Evolutionary conservation across 2,329 filamentous ascomycete genomes (phyloP), one percentile per base, ranked within the genome.

Genomic region (Elsinoe perseae): DNA sequence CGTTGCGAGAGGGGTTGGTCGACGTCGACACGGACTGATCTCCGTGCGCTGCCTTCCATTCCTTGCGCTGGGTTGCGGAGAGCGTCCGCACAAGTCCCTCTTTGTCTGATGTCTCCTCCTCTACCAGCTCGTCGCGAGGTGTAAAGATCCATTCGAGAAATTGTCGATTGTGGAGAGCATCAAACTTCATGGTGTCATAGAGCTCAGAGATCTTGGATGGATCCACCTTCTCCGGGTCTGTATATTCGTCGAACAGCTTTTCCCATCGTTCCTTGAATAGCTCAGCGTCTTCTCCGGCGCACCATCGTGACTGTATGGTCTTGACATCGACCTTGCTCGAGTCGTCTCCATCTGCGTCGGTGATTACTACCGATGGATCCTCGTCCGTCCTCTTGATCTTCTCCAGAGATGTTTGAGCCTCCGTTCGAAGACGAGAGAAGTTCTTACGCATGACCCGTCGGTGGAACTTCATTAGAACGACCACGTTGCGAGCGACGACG

Each of bases 111-210:
- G 67, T 61, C 5, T 73, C 68, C 54, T 92, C 87, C 55, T 87
- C 86, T 9, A 92, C 75, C 72, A 95, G 88, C 58, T 78, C 79
- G 64, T 83, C 84, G 30, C 88, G 85, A 1, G 93, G 93, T 14
- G 90, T 95, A 64, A 98, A 98, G 0, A 96, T 86, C 89, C 93
- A 97, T 70, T 98, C 93, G 3, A 98, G 76, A 66, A 98, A 98
- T 60, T 90, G 89, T 2, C 93, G 84, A 68, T 98, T 98, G 72
- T 98, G 95, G 12, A 98, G 78, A 1, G 93, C 93, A 69, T 98
- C 93, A 62, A 97, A 98, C 71, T 98, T 98, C 93, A 98, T 97
- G 18, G 92, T 97, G 70, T 98, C 93, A 70, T 98, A 98, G 2
- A 98, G 80, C 73, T 98, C 93, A 4, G 90, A 96, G 60, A 98